phyloP scores from a whole-genome alignment of 331 rosid genomes.

The Malus hybrid region DNA sequence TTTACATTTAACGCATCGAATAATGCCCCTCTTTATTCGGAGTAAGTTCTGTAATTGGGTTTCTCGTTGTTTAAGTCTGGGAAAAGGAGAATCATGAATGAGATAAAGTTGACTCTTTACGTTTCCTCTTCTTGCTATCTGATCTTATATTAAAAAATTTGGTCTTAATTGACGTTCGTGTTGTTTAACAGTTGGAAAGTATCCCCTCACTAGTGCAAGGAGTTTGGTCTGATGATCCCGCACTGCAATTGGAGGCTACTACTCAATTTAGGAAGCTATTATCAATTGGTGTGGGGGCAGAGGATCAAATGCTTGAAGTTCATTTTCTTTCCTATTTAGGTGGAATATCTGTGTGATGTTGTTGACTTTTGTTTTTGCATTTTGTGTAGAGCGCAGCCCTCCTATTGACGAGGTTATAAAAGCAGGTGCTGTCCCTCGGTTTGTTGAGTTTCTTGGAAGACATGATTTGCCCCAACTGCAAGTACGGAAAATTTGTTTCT shows the following conservation, averaged over 20 bases:
- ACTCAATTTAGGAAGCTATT: conserved; percentile 46
- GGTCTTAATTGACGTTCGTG: not conserved
- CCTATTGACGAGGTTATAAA: conserved; percentile 60
- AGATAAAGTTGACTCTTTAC: not conserved
- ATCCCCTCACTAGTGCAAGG: conserved; percentile 47
- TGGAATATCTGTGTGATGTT: not conserved
- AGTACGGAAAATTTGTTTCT: conserved; percentile 16
- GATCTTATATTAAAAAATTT: not conserved
- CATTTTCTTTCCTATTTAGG: not conserved
- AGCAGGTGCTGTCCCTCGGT: conserved; percentile 56
- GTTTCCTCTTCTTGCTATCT: not conserved
- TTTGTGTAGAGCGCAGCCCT: conserved; percentile 53
- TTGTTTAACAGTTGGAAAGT: conserved; percentile 39
- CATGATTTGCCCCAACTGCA: conserved; percentile 55
- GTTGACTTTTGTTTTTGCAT: not conserved
- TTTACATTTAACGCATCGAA: not conserved
- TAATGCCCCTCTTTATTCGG: not conserved
- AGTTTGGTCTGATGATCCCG: conserved; percentile 40
- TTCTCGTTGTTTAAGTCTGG: not conserved
- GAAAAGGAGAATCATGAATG: not conserved
- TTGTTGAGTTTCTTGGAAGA: conserved; percentile 57
- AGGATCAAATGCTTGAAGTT: not conserved
- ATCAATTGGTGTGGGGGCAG: conserved; percentile 41
- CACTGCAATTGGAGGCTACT: conserved; percentile 44
- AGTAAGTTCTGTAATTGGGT: not conserved